Evolutionary conservation across 148 eudicot species (phyloP), one percentile per base, ranked within the genome.

Genomic region (Cornus controversa): DNA sequence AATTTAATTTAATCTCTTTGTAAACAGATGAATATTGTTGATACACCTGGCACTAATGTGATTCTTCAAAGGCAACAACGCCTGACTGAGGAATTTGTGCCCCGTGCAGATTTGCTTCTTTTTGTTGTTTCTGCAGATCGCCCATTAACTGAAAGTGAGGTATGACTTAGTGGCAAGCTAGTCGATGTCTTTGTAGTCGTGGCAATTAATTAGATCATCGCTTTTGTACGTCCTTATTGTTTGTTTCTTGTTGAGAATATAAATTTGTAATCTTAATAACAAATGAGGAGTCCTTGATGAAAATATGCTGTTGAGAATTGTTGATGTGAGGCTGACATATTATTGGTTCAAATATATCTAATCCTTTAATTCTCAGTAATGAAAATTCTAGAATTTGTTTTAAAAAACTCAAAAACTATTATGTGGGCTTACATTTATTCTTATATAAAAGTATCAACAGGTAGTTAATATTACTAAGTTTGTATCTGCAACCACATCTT

Each of bases 41-140:
- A 95, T 83, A 95, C 99, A 10, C 99, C 99, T 82, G 99, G 99
- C 82, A 95, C 99, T 18, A 95, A 95, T 91, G 99, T 95, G 82
- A 95, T 95, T 81, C 91, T 95, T 70, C 99, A 95, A 85, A 90
- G 99, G 76, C 99, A 95, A 83, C 99, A 93, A 80, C 91, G 94
- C 36, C 88, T 95, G 70, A 95, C 97, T 25, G 99, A 95, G 88
- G 99, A 95, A 87, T 95, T 95, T 88, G 93, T 95, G 64, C 99
- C 99, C 36, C 94, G 97, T 29, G 97, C 99, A 53, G 99, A 95
- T 83, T 82, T 95, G 84, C 90, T 95, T 84, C 91, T 95, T 83
- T 95, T 95, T 85, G 99, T 95, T 68, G 86, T 95, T 66, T 95
- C 99, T 34, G 96, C 99, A 73, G 99, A 95, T 75, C 94, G 99